Evolutionary conservation across 148 eudicot species (phyloP), one percentile per base, ranked within the genome.

Genomic region (Vaccinium myrtillus): DNA sequence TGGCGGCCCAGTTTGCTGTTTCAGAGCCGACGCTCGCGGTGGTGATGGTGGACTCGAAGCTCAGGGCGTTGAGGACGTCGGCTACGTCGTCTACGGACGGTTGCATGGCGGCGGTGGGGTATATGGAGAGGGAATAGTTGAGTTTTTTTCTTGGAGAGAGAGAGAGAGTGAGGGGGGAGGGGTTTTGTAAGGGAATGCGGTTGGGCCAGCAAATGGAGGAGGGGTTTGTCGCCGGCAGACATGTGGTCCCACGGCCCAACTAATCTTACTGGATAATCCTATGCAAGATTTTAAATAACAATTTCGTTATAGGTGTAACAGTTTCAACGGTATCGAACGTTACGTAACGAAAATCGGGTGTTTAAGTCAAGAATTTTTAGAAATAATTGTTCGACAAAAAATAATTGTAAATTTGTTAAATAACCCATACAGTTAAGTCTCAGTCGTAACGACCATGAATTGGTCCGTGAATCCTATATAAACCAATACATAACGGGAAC

Each of bases 31-130:
- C 91, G 89, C 90, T 91, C 71, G 32, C 15, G 5, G 70, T 11
- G 36, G 32, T 67, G 73, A 25, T 16, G 2, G 16, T 25, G 36
- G 73, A 93, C 92, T 92, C 88, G 92, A 96, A 92, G 82, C 99
- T 94, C 82, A 93, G 86, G 90, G 92, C 89, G 49, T 93, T 84
- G 69, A 96, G 91, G 84, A 92, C 95, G 85, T 92, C 96, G 81
- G 91, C 79, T 1, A 92, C 73, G 71, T 92, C 92, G 85, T 93
- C 95, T 3, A 77, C 23, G 81, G 84, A 70, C 36, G 89, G 91
- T 86, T 87, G 87, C 92, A 90, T 90, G 36, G 65, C 1, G 54
- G 82, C n/a, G 75, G 81, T 36, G 32, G 84, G 46, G 46, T 43
- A 4, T 5, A 5, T 43, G 59, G n/a, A 43, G 71, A 83, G 79